Conservation (phyloP, 345 rosid genomes). For the Gossypium turneri region DNA sequence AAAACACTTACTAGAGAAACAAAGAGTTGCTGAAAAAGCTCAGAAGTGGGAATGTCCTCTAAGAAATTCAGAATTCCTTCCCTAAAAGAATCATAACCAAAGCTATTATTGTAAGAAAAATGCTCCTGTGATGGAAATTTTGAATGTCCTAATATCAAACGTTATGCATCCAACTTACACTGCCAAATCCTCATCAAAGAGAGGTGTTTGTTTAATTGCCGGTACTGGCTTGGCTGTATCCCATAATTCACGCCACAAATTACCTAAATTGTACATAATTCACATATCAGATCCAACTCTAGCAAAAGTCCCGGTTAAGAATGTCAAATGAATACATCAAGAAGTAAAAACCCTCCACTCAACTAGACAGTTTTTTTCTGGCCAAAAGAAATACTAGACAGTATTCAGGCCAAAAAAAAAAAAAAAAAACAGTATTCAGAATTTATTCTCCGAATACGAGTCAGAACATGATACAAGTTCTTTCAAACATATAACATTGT, state of each 20-base stretch:
- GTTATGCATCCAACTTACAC: conserved; percentile 57
- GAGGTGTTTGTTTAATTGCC: conserved; percentile 84
- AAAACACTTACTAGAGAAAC: conserved; percentile 64
- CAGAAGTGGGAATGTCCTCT: conserved; percentile 68
- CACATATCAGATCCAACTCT: background rate
- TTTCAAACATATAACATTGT: background rate
- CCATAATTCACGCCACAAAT: conserved; percentile 97
- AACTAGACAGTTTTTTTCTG: background rate
- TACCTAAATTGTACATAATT: conserved; percentile 45
- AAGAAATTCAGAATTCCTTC: conserved; percentile 78
- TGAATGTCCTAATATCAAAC: background rate
- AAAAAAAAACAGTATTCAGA: background rate
- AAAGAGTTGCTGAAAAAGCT: conserved; percentile 78
- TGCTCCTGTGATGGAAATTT: conserved; percentile 8
- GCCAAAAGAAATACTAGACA: background rate
- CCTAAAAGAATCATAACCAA: conserved; percentile 38
- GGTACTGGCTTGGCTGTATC: conserved; percentile 85
- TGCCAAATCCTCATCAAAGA: conserved; percentile 88
- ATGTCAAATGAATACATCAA: background rate
- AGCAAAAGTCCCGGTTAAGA: background rate
- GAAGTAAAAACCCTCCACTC: background rate
- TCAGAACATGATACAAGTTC: background rate
- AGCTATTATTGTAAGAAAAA: conserved; percentile 3
- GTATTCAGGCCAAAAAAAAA: too few species aligned
- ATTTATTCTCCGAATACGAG: background rate